Evolutionary conservation across 2,329 filamentous ascomycete genomes (phyloP).

Genomic region (Trichoderma arundinaceum): DNA sequence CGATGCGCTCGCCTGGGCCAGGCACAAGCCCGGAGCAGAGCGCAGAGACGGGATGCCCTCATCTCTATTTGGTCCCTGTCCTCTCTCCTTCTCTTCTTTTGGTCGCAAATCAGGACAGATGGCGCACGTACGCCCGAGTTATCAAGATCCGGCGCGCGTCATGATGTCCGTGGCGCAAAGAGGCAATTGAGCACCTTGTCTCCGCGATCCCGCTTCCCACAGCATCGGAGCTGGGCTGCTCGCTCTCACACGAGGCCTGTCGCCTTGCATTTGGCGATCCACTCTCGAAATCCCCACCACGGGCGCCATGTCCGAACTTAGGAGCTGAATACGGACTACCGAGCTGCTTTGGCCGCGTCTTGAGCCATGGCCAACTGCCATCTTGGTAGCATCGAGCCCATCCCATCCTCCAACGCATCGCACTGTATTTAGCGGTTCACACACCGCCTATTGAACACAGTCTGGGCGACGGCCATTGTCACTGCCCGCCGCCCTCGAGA

Average conservation of each 20-base stretch:
- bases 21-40: background rate
- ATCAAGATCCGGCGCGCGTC: constrained; percentile 28
- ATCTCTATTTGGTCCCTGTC: constrained; percentile 12
- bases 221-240: constrained; percentile 37
- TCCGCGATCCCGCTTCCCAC: constrained; percentile 43
- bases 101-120: background rate
- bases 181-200: constrained; percentile 38
- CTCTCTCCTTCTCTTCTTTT: background rate
- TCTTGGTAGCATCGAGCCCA: background rate
- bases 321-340: constrained; percentile 21
- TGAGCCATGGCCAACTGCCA: constrained; percentile 3
- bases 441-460: constrained; percentile 32
- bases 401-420: constrained; percentile 21
- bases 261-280: constrained; percentile 27
- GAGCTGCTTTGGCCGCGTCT: background rate
- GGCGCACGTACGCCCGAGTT: constrained; percentile 8
- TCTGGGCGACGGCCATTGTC: constrained; percentile 31
- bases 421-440: constrained; percentile 39
- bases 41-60: background rate
- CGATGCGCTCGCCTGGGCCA: background rate
- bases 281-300: constrained; percentile 24
- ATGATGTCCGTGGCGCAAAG: constrained; percentile 28
- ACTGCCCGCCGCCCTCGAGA: constrained; percentile 37
- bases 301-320: constrained; percentile 28
- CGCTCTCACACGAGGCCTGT: constrained; percentile 11